phyloP scores from a whole-genome alignment of 2,329 filamentous ascomycete genomes.

The Cylindrodendrum hubeiense region DNA sequence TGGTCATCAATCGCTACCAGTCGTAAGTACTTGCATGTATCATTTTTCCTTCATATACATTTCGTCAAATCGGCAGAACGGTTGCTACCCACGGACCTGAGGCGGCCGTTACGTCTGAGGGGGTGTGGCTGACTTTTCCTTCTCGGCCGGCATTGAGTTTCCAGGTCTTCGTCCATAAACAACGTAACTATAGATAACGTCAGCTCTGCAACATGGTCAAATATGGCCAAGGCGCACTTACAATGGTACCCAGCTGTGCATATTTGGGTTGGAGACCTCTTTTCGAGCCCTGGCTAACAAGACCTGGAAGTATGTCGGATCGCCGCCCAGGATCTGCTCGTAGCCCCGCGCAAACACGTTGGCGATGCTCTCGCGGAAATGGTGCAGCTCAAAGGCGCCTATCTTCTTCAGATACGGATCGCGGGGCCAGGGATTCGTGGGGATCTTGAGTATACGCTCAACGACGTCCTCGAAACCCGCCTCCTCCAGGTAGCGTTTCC shows the following conservation, averaged over 20 bases:
- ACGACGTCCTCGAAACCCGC: slow-evolving; percentile 49
- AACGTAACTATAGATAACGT: slow-evolving; percentile 17
- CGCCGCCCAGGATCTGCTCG: slow-evolving; percentile 37
- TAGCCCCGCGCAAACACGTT: slow-evolving; percentile 40
- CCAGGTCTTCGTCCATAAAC: slow-evolving; percentile 29
- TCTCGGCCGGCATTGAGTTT: not conserved
- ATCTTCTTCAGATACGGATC: slow-evolving; percentile 46
- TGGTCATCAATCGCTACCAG: too few species aligned
- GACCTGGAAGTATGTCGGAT: slow-evolving; percentile 37
- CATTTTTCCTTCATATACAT: too few species aligned
- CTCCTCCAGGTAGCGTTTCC: slow-evolving; percentile 43
- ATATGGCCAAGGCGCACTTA: slow-evolving; percentile 9
- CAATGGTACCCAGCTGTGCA: slow-evolving; percentile 44
- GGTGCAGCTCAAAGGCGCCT: slow-evolving; percentile 41
- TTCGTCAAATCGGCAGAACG: not conserved
- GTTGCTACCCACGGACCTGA: not conserved
- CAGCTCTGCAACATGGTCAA: too few species aligned
- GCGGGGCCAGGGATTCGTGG: slow-evolving; percentile 47
- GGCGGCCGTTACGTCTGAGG: not conserved
- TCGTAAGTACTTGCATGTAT: too few species aligned
- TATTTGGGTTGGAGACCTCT: slow-evolving; percentile 37
- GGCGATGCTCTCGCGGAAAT: slow-evolving; percentile 39
- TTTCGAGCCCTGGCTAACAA: slow-evolving; percentile 35
- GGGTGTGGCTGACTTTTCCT: not conserved
- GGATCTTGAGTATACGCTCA: slow-evolving; percentile 45